Evolutionary conservation across 108 stramenopile species (phyloP).

Genomic region (Seminavis robusta): DNA sequence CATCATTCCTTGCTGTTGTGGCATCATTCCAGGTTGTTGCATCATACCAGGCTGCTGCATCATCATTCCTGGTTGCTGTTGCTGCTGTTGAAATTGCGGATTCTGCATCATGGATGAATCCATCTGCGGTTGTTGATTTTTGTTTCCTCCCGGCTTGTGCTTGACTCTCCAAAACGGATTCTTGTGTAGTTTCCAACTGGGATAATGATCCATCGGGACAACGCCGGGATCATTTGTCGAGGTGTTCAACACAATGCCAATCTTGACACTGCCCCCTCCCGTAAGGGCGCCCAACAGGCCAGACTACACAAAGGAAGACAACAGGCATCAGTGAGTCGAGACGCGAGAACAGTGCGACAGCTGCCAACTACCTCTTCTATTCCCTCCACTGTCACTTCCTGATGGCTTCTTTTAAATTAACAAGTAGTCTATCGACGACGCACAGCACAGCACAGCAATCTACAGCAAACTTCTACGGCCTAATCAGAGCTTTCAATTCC

Average conservation of each 20-base stretch:
- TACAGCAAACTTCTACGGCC: too few species aligned
- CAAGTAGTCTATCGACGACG: too few species aligned
- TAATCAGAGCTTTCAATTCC: too few species aligned
- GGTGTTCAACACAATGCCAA: conserved; percentile 46
- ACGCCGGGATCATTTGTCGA: conserved; percentile 16
- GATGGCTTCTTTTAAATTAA: too few species aligned
- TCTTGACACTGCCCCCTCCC: conserved; percentile 65
- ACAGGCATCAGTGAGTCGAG: too few species aligned
- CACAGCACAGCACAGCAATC: too few species aligned
- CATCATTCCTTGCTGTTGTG: background rate
- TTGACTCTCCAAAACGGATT: conserved; percentile 84
- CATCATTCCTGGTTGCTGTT: conserved; percentile 2
- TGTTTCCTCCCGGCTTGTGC: conserved; percentile 32
- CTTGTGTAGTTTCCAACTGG: conserved; percentile 78
- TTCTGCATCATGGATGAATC: background rate
- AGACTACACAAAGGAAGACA: too few species aligned
- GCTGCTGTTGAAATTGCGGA: background rate
- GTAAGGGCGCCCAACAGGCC: conserved; percentile 33
- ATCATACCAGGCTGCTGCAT: background rate
- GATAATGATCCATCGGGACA: conserved; percentile 72
- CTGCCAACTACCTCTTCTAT: too few species aligned
- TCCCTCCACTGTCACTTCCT: too few species aligned
- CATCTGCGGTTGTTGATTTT: conserved; percentile 1
- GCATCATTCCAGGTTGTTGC: conserved; percentile 14
- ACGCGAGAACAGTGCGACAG: too few species aligned